Conservation (phyloP, 164 flowering plant genomes). For the Santalum album region DNA sequence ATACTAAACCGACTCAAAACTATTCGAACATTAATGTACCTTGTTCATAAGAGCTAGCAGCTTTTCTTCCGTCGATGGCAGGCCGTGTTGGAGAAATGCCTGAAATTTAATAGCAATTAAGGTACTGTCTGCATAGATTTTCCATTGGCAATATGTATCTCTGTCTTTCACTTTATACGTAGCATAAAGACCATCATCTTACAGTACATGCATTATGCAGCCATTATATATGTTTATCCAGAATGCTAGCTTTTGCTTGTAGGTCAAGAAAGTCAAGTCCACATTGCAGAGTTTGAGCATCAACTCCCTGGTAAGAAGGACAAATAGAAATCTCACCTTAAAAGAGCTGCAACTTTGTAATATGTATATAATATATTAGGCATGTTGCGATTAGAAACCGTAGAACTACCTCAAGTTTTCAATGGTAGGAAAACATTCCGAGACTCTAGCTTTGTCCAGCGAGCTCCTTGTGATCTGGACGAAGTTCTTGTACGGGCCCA, state of each 20-base stretch:
- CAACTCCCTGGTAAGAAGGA: constrained; percentile 39
- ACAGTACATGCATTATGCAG: constrained; percentile 84
- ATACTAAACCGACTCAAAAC: too few species aligned
- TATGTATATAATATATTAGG: not conserved
- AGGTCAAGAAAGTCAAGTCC: constrained; percentile 55
- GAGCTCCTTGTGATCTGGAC: constrained; percentile 51
- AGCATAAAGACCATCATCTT: constrained; percentile 22
- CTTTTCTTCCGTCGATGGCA: constrained; percentile 66
- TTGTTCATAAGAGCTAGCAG: constrained; percentile 65
- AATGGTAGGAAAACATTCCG: constrained; percentile 32
- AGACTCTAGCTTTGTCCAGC: constrained; percentile 30
- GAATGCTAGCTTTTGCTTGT: constrained; percentile 90
- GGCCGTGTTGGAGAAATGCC: constrained; percentile 89
- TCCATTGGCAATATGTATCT: not conserved
- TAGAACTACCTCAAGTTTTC: constrained; percentile 44
- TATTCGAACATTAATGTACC: constrained; percentile 25
- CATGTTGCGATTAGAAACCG: not conserved
- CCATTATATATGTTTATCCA: constrained; percentile 90
- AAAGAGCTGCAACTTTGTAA: too few species aligned
- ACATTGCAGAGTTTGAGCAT: constrained; percentile 46
- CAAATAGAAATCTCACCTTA: not conserved
- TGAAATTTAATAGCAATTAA: constrained; percentile 21
- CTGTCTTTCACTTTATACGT: constrained; percentile 3
- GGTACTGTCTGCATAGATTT: not conserved
- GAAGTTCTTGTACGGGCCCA: constrained; percentile 64